A percentile compares a stretch with the other conserved stretches of the same genome.
These are phyloP conservation scores for Coemansia sp. DNA, from an alignment of 192 early-diverging fungal species.

Conservation along the genomic window DNA sequence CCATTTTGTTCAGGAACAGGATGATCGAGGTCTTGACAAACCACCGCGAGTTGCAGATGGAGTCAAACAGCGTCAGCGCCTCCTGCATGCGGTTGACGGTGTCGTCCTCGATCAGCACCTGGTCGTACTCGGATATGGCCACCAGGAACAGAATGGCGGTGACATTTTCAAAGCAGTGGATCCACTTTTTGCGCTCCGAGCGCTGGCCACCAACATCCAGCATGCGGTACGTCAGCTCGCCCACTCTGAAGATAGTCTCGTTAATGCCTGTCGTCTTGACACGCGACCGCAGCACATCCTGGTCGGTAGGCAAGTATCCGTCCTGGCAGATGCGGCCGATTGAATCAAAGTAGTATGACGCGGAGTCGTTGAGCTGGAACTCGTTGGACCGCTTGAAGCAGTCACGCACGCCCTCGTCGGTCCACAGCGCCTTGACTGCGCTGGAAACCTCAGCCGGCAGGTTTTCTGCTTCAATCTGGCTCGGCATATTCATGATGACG, in stretches of 20 bases:
- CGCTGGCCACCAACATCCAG: conserved; percentile 98
- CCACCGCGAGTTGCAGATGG: conserved; percentile 97
- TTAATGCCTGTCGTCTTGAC: conserved; percentile 98
- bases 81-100: conserved; percentile 96
- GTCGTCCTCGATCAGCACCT: conserved; percentile 94
- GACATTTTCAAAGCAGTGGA: conserved; percentile 98
- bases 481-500: conserved; percentile 78
- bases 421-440: conserved; percentile 84
- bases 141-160: conserved; percentile 95
- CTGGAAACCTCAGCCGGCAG: conserved; percentile 77
- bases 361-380: conserved; percentile 97
- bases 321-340: conserved; percentile 82
- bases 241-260: conserved; percentile 90
- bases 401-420: conserved; percentile 79
- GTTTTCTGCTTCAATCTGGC: conserved; percentile 86
- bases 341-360: conserved; percentile 96
- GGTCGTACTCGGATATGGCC: conserved; percentile 95
- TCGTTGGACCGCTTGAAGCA: conserved; percentile 82
- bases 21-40: conserved; percentile 98
- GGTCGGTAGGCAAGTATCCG: conserved; percentile 87
- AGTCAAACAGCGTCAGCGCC: conserved; percentile 94
- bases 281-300: conserved; percentile 95
- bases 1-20: conserved; percentile 98
- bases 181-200: conserved; percentile 99
- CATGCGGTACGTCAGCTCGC: conserved; percentile 92